phyloP scores from a whole-genome alignment of 2,329 filamentous ascomycete species.

The Fusarium brevicatenulatum region DNA sequence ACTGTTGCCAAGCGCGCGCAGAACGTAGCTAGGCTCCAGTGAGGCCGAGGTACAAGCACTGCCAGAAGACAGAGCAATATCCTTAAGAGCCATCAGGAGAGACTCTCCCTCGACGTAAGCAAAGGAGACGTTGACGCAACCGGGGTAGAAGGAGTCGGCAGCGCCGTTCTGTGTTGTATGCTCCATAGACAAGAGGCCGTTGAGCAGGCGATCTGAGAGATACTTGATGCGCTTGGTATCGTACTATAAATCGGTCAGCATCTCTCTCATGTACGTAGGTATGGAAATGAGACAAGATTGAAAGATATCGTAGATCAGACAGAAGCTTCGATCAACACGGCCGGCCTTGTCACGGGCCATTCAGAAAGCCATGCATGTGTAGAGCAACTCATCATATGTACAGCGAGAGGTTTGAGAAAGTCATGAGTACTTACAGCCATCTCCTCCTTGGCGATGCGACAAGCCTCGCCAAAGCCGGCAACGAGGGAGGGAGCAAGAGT shows the following conservation, averaged over 20 bases:
- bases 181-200: constrained; percentile 87
- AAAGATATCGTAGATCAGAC: constrained; percentile 61
- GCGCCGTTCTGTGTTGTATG: constrained; percentile 94
- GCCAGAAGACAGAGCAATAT: constrained; percentile 95
- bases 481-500: constrained; percentile 89
- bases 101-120: constrained; percentile 99
- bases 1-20: constrained; percentile 92
- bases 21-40: constrained; percentile 94
- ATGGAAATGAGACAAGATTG: not conserved
- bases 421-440: constrained; percentile 76
- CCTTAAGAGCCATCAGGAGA: constrained; percentile 96
- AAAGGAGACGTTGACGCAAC: constrained; percentile 98
- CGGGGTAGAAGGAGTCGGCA: constrained; percentile 84
- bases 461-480: constrained; percentile 95
- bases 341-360: constrained; percentile 70
- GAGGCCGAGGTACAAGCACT: constrained; percentile 98
- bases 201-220: constrained; percentile 84
- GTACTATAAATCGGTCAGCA: constrained; percentile 69
- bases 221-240: constrained; percentile 85
- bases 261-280: constrained; percentile 12
- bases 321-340: constrained; percentile 73
- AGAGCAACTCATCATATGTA: constrained; percentile 79
- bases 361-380: constrained; percentile 93
- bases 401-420: constrained; percentile 32
- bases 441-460: constrained; percentile 88